These are phyloP conservation scores for Canariomyces notabilis DNA, from an alignment of 2,329 filamentous ascomycete genomes.

Conservation along the genomic window DNA sequence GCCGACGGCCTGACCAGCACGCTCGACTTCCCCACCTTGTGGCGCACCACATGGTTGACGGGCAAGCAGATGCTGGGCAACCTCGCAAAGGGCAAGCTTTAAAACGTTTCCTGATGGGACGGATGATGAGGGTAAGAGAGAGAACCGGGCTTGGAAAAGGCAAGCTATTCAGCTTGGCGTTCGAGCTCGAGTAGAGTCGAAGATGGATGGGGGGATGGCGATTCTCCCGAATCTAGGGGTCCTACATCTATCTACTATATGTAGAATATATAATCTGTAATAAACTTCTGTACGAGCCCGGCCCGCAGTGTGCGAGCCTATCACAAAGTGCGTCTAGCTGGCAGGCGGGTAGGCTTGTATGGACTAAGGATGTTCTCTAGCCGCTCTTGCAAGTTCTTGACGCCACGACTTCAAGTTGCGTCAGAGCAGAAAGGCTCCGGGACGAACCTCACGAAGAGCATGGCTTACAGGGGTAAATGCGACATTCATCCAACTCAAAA, in stretches of 20 bases:
- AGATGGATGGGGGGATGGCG: not conserved
- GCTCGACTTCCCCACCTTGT: slow-evolving; percentile 78
- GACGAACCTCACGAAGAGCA: not conserved
- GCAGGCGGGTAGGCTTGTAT: not conserved
- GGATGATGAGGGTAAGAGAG: not conserved
- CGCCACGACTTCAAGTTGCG: not conserved
- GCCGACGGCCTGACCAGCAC: slow-evolving; percentile 77
- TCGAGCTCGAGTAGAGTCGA: no score
- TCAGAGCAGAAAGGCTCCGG: no score
- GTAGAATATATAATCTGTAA: not conserved
- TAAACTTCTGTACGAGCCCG: not conserved
- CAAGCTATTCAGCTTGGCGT: not conserved
- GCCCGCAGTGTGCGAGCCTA: not conserved
- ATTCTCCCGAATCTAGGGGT: not conserved
- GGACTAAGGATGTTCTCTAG: no score
- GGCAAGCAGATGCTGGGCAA: slow-evolving; percentile 72
- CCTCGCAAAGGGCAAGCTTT: slow-evolving; percentile 66
- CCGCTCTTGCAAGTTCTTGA: not conserved
- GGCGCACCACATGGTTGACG: slow-evolving; percentile 70
- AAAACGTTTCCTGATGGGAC: no score
- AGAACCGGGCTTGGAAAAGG: no score
- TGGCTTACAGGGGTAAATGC: not conserved
- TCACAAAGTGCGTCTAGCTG: not conserved
- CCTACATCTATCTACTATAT: not conserved
- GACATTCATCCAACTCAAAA: slow-evolving; percentile 6